phyloP scores from a whole-genome alignment of 2,329 filamentous ascomycete genomes.

The Xylaria sp. region DNA sequence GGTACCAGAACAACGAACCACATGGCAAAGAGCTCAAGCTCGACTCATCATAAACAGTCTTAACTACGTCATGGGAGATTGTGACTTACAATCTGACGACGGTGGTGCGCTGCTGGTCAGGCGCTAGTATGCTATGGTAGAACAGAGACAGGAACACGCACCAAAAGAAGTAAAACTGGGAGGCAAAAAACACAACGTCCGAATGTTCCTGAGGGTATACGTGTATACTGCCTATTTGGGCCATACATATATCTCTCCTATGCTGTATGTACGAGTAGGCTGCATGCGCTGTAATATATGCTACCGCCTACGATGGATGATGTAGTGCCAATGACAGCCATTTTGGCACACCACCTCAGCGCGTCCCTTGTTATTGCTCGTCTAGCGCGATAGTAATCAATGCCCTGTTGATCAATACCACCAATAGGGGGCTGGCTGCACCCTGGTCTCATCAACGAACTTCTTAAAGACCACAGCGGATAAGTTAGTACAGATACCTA shows the following conservation, averaged over 20 bases:
- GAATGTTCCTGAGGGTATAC: not conserved
- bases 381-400: conserved; percentile 42
- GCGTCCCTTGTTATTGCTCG: conserved; percentile 35
- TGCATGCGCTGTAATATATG: conserved; percentile 19
- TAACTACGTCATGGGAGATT: conserved; percentile 25
- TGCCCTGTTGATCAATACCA: conserved; percentile 35
- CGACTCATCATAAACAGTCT: not conserved
- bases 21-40: not conserved
- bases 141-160: conserved; percentile 4
- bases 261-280: not conserved
- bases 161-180: not conserved
- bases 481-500: not conserved
- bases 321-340: conserved; percentile 24
- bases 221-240: not conserved
- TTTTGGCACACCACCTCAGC: conserved; percentile 10
- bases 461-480: conserved; percentile 29
- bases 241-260: not conserved
- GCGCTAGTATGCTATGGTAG: not conserved
- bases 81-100: conserved; percentile 14
- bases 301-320: conserved; percentile 3
- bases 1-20: not conserved
- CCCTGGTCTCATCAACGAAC: conserved; percentile 44
- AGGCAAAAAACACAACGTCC: not conserved
- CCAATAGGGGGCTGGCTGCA: conserved; percentile 39
- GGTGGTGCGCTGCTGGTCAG: not conserved